Base-by-base conservation (phyloP, 768 basidiomycete genomes). In the Epithele typhae region DNA sequence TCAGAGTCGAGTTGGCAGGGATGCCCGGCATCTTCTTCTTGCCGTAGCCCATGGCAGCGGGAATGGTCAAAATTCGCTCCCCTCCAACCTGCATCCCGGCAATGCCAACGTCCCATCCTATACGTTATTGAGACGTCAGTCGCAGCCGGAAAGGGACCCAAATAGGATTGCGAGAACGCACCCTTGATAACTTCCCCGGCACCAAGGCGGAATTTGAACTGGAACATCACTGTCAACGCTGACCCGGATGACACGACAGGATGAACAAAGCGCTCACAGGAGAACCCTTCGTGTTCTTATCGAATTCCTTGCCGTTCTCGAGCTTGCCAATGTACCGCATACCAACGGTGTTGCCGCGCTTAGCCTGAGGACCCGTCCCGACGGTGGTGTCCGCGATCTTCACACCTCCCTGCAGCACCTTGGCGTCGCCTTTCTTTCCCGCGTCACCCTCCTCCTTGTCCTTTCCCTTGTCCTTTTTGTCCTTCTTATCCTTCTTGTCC, bases 301-400 rank as follows among this genome's bases (percentile, higher is more conserved):
- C 91, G 55, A 92, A 92, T 17, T 82, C 54, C 56, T 80, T 84
- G 56, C 86, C 87, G 51, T 82, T 80, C 42, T 69, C 64, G 35
- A 96, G 73, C 71, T 93, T 95, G 55, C 95, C 95, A 57, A 98
- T 84, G 68, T 97, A 98, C 47, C 95, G 75, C 85, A 98, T 89
- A 44, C 71, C 72, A 40, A 96, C 76, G 35, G 72, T 82, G 68
- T 85, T 82, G 14, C 94, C 94, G 45, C 81, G 79, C 74, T 94
- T 96, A 15, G 89, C 92, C 59, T 75, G 73, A 30, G 87, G 81
- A n/a, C 95, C 95, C 1, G 77, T 78, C 37, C 95, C 95, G 38
- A 79, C 60, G 61, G 84, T 92, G 52, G 73, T 64, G 64, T 98
- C 95, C 53, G 76, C 67, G 53, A 91, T 70, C 64, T 86, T 80